Evolutionary conservation across 768 basidiomycete species (phyloP), one percentile per base, ranked within the genome.

Genomic region (Hemileccinum rubropunctum): DNA sequence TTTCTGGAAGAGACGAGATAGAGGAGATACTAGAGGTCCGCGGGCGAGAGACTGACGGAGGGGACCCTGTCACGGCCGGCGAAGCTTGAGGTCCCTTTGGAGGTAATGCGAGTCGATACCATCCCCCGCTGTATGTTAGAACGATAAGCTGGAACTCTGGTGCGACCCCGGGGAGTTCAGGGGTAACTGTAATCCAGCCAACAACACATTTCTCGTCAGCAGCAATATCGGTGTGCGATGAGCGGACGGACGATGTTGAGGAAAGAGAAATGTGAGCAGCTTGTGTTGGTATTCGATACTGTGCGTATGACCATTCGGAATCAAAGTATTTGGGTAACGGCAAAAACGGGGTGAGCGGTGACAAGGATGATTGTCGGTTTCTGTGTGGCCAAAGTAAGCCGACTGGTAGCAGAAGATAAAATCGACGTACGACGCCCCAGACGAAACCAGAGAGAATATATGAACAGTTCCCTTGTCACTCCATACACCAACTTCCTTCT

Each of bases 381-480:
- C 89, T 91, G 61, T 10, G 52, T 32, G n/a, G 35, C 33, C 33
- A 47, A 36, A 18, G 28, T 54, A 40, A 52, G 53, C 32, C 17
- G 36, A 46, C 46, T 26, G 35, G 27, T 26, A 42, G 37, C 47
- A 41, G 35, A 40, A 18, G 10, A 54, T 36, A 47, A 42, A 13
- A 26, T 45, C 39, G 30, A 79, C 86, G 75, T 67, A 88, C 86
- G 81, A 79, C 54, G 80, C 67, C 8, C 83, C 83, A 17, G 85
- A 80, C 35, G 77, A 76, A 41, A 78, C 75, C 20, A 95, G 75
- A 37, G 87, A 83, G 68, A 95, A 95, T 37, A 94, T 76, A 64
- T 97, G 93, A 7, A 97, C 83, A 0, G 93, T 97, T 32, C 93
- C 93, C 69, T 97, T 97, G 67, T 97, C 93, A 62, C 91, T 94